Base-by-base conservation (phyloP, 2,329 filamentous ascomycete genomes). In the Penicillium sp. region DNA sequence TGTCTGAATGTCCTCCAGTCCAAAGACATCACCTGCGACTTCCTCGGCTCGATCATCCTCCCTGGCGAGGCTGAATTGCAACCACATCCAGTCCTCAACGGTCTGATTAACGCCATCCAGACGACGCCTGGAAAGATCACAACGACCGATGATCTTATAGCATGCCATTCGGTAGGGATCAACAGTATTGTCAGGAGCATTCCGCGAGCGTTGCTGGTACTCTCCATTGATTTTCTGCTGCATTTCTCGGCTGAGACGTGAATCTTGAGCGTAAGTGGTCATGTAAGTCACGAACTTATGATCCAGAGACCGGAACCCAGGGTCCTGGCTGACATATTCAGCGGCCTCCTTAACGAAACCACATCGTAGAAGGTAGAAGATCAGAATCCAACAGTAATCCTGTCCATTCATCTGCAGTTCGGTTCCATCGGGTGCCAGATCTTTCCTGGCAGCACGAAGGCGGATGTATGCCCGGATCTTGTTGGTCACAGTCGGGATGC, bases 111-210 rank as follows among this genome's bases (percentile, higher is more conserved):
- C 79, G 4, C 78, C 76, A 45, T 86, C 84, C 35, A 88, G 74
- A 57, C 78, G 84, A 54, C 84, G 79, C 44, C 81, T 79, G 48
- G 75, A 78, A 57, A 88, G 76, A 61, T 88, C 86, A 68, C 85
- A 88, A 49, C 86, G 91, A 46, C 96, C 95, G 66, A 99, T 89
- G 60, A 99, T 88, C 81, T 99, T 98, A 82, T 98, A 98, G 74
- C 95, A 97, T 48, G 93, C 93, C 87, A 96, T 93, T 53, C 92
- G 88, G 79, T 96, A 99, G 26, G 95, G 95, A 72, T 99, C 95
- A 62, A 96, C 87, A 1, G 90, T 90, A 70, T 93, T 89, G 57
- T 95, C 90, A 0, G 91, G 90, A 0, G 90, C 90, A 68, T 96
- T 91, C 62, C 91, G 88, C 26, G 88, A 84, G 46, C 92, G 88